Conservation (phyloP, 306 rosid species). For the Quercus variabilis region DNA sequence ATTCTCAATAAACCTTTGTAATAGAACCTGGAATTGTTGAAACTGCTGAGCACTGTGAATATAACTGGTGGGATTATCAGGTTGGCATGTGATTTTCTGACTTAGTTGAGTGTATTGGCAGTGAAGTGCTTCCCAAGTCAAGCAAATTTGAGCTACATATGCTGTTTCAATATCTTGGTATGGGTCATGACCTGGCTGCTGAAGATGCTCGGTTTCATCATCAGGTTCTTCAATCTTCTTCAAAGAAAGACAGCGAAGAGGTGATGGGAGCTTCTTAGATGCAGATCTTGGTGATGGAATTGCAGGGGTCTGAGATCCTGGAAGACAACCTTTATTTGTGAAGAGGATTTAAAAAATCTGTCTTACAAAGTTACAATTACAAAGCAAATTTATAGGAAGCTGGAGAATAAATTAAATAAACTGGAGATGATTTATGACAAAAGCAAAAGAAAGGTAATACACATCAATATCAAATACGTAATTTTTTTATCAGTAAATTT, state of each 20-base stretch:
- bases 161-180: constrained; percentile 78
- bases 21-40: constrained; percentile 92
- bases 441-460: not conserved
- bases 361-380: not conserved
- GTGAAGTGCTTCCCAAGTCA: constrained; percentile 98
- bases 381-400: not conserved
- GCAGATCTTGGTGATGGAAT: constrained; percentile 79
- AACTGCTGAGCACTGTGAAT: constrained; percentile 76
- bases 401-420: constrained; percentile 10
- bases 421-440: not conserved
- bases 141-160: constrained; percentile 85
- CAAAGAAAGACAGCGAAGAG: constrained; percentile 89
- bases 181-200: constrained; percentile 50
- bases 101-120: constrained; percentile 83
- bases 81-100: constrained; percentile 78
- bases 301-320: constrained; percentile 52
- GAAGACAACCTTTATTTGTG: not conserved
- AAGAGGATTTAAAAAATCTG: constrained; percentile 4
- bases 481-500: no score
- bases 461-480: not conserved
- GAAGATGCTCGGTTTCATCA: constrained; percentile 74
- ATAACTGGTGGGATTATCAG: constrained; percentile 65
- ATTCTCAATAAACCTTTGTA: constrained; percentile 90
- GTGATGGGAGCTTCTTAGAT: constrained; percentile 77
- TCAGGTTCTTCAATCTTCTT: constrained; percentile 77